A percentile compares a stretch with the other conserved stretches of the same genome.
phyloP scores from a whole-genome alignment of 2,329 filamentous ascomycete genomes.

The Aspergillus alliaceus region DNA sequence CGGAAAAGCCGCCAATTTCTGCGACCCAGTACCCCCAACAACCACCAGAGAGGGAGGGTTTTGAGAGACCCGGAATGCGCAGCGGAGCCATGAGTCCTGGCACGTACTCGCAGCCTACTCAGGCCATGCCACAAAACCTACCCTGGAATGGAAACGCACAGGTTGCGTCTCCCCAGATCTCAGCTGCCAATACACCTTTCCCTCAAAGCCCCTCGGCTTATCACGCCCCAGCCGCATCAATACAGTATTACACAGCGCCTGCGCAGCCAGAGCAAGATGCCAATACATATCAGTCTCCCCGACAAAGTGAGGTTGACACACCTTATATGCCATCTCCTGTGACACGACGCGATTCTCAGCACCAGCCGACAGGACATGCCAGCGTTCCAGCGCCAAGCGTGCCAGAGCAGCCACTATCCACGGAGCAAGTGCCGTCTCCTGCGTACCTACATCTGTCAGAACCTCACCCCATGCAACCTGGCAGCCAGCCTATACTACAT shows the following conservation, averaged over 20 bases:
- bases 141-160: constrained; percentile 24
- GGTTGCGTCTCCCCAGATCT: constrained; percentile 21
- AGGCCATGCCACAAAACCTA: constrained; percentile 14
- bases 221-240: constrained; percentile 11
- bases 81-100: constrained; percentile 20
- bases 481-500: constrained; percentile 12
- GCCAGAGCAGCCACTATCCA: constrained; percentile 15
- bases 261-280: constrained; percentile 16
- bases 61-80: constrained; percentile 9
- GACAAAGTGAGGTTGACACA: constrained; percentile 17
- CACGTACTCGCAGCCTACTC: constrained; percentile 19
- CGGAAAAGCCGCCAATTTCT: constrained; percentile 49
- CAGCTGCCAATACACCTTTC: constrained; percentile 16
- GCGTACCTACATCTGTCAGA: constrained; percentile 19
- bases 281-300: constrained; percentile 18
- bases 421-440: constrained; percentile 16
- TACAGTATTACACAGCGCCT: constrained; percentile 21
- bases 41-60: constrained; percentile 24
- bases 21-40: constrained; percentile 54
- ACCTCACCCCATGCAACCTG: constrained; percentile 12
- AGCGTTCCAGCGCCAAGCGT: constrained; percentile 9
- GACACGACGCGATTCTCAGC: constrained; percentile 23
- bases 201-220: constrained; percentile 16
- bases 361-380: constrained; percentile 19
- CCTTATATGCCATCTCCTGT: constrained; percentile 23